Base-by-base conservation (phyloP, 495 filamentous ascomycete genomes). In the Aspergillus conjunctus region DNA sequence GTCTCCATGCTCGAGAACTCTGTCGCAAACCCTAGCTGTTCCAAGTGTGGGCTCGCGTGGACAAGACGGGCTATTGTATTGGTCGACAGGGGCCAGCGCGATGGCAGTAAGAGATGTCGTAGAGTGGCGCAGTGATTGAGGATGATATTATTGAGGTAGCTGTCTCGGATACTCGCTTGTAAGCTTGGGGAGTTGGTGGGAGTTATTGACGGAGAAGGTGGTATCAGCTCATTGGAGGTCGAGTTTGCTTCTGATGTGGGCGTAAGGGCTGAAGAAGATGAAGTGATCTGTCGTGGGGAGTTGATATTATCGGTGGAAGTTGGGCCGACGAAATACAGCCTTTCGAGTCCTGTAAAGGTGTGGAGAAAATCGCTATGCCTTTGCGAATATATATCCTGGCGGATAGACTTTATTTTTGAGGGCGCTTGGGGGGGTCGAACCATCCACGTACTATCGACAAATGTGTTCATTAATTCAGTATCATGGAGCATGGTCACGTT, bases 371-470 rank as follows among this genome's bases (percentile, higher is more conserved):
- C 74, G 30, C 70, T 66, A 44, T 77, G 74, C 33, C 73, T 68
- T 58, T 73, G 77, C 7, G 74, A 75, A 5, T 75, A 51, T 2
- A 70, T 61, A 65, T 84, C 79, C 52, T 77, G 64, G 4, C 81
- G 67, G 8, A 82, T 63, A 20, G 62, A 68, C 61, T 78, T 83
- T 33, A 82, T 65, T 9, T 53, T 56, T 15, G 72, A 44, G 20
- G 60, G 65, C 43, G 18, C 43, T 9, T 60, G 67, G 18, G 56
- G 72, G 20, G 56, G 68, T 31, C 32, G 48, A 15, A 62, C 74
- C 54, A 77, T 71, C 82, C 82, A 85, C 7, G 75, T 79, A 41
- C 73, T 74, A 54, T 87, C 84, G 31, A 86, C 67, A 69, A 85
- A 88, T 6, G 80, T 77, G 50, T 80, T 84, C 60, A 73, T 74